These are phyloP conservation scores for Scorias spongiosa DNA, from an alignment of 2,329 filamentous ascomycete species.

Conservation along the genomic window DNA sequence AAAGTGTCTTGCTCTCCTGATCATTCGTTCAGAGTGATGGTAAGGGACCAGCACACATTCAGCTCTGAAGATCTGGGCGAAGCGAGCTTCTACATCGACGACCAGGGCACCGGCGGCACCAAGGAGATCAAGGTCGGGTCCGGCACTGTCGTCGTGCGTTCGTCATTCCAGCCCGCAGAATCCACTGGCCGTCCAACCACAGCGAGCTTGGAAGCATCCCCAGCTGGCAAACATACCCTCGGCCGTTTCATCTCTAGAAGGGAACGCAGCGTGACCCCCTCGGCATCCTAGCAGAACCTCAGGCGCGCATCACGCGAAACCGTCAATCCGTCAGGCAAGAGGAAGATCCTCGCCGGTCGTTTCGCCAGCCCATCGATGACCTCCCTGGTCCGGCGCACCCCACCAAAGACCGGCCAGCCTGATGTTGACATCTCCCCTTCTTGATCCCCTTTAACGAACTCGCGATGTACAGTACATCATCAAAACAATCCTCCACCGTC, in stretches of 20 bases:
- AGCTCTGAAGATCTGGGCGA: constrained; percentile 78
- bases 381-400: not conserved
- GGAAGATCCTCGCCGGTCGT: not conserved
- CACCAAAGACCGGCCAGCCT: too few species aligned
- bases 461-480: too few species aligned
- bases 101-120: constrained; percentile 50
- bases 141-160: constrained; percentile 6
- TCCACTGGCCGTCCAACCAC: constrained; percentile 8
- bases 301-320: not conserved
- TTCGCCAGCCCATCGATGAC: not conserved
- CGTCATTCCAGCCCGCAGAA: constrained; percentile 15
- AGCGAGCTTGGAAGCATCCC: constrained; percentile 5
- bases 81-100: constrained; percentile 79
- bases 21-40: constrained; percentile 69
- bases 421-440: too few species aligned
- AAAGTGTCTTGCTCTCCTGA: constrained; percentile 66
- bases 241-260: constrained; percentile 13
- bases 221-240: constrained; percentile 8
- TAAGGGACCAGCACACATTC: constrained; percentile 74
- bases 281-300: not conserved
- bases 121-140: constrained; percentile 60
- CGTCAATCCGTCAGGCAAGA: not conserved
- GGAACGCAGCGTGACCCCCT: constrained; percentile 18
- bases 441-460: too few species aligned
- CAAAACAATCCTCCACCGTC: too few species aligned